These are phyloP conservation scores for Wickerhamiella sorbophila DNA, from an alignment of 805 yeast species.

Conservation along the genomic window DNA sequence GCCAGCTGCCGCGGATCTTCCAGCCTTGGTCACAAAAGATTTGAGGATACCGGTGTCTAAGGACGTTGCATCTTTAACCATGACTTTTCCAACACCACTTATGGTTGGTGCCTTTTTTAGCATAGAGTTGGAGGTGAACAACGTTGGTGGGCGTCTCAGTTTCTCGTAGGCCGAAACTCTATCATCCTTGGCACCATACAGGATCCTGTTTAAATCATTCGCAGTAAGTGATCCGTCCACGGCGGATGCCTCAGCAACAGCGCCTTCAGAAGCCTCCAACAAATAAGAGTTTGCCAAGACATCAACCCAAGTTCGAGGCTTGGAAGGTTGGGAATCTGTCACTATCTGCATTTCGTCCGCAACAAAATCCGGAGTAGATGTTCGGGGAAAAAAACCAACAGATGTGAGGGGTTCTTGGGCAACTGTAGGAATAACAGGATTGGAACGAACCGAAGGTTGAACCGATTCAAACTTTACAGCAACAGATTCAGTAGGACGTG, in stretches of 20 bases:
- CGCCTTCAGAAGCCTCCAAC: neutral
- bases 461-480: neutral
- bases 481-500: neutral
- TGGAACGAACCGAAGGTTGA: too few relatives aligned
- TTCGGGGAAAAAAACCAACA: neutral
- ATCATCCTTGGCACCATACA: neutral
- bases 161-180: neutral
- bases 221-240: neutral
- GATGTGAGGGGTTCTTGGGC: neutral
- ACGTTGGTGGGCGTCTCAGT: neutral
- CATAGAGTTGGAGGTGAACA: neutral
- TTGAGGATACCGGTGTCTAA: conserved; percentile 20
- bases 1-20: conserved; percentile 3
- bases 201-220: neutral
- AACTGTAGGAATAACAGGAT: neutral
- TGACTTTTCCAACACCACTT: neutral
- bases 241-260: neutral
- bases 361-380: neutral
- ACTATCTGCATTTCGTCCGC: neutral
- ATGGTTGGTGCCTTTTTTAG: neutral
- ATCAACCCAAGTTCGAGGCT: neutral
- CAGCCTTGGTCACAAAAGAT: conserved; percentile 4
- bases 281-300: neutral
- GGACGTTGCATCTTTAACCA: neutral
- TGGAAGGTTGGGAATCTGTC: neutral